Conservation (phyloP, 768 basidiomycete genomes). For the Trametes cinnabarina region DNA sequence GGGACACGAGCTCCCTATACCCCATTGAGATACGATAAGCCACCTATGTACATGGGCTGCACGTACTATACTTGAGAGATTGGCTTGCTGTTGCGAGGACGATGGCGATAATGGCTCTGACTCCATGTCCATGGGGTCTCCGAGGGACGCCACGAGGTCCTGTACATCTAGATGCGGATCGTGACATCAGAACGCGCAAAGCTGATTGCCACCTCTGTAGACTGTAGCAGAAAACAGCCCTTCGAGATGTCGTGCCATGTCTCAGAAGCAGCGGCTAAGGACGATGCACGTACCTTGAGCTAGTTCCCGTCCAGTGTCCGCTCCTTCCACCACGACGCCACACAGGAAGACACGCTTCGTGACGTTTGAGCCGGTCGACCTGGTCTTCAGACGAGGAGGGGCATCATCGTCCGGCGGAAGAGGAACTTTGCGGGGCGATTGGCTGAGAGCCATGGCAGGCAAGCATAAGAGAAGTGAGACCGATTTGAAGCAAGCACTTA, state of each 20-base stretch:
- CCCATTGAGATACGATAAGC: no score
- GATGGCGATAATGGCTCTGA: constrained; percentile 48
- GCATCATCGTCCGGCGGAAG: constrained; percentile 67
- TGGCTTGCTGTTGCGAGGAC: constrained; percentile 36
- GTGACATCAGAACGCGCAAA: neutral
- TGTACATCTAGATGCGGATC: constrained; percentile 57
- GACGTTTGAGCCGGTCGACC: constrained; percentile 39
- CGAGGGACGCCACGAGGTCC: constrained; percentile 74
- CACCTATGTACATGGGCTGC: neutral
- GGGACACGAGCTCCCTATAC: constrained; percentile 46
- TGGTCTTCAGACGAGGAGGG: constrained; percentile 39
- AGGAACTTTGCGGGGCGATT: constrained; percentile 75
- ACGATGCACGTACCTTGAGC: constrained; percentile 54
- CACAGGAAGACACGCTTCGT: constrained; percentile 87
- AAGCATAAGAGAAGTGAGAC: constrained; percentile 2
- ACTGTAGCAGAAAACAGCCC: constrained; percentile 4
- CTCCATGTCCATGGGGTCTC: constrained; percentile 57
- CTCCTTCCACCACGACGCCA: constrained; percentile 85
- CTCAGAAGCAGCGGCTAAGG: neutral
- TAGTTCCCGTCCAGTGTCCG: constrained; percentile 65
- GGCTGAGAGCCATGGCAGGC: constrained; percentile 56
- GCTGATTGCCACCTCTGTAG: neutral
- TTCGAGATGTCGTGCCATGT: constrained; percentile 3
- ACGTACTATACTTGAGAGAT: constrained; percentile 28
- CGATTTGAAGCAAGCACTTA: neutral